Evolutionary conservation across 2,329 filamentous ascomycete genomes (phyloP), one percentile per base, ranked within the genome.

Genomic region (Hypoxylon sp.): DNA sequence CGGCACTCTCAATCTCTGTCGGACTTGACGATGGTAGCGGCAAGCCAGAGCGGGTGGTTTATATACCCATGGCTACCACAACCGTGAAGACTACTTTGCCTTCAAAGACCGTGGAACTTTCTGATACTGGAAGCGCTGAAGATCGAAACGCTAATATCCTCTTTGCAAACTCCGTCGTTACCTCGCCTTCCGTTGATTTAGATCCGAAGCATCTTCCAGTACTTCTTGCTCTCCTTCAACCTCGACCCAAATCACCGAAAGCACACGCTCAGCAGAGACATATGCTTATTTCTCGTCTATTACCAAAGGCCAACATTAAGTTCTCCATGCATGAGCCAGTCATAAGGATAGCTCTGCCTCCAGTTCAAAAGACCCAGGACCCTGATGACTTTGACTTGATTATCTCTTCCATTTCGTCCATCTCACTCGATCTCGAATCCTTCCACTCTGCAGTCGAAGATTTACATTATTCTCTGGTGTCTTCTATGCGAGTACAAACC

Each of bases 311-410:
- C 0, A 97, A 88, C 75, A 91, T 98, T 79, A 99, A 98, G 76
- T 90, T 98, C 43, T 98, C 96, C 0, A 92, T 99, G 80, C 96
- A 99, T 75, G 96, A 99, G 77, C 96, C 96, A 1, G 97, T 99
- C 14, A 79, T 98, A 69, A 90, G 97, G 73, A 94, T 99, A 70
- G 90, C 94, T 6, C 83, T 99, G 3, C 94, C 94, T 4, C 90
- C 95, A 0, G 88, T 96, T 68, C 88, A 91, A 67, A 85, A 86
- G 60, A 82, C 82, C 1, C 82, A 85, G 43, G 87, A 90, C 25
- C 85, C 89, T 0, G 93, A 94, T 67, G 94, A 98, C 71, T 98
- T 96, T 72, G 96, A 99, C 76, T 86, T 99, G 30, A 91, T 99
- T 48, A 97, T 99, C 51, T 97, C 93, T 1, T 96, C 94, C 1